phyloP scores from a whole-genome alignment of 1,284 basidiomycete species.

The Leccinum subrobustum region DNA sequence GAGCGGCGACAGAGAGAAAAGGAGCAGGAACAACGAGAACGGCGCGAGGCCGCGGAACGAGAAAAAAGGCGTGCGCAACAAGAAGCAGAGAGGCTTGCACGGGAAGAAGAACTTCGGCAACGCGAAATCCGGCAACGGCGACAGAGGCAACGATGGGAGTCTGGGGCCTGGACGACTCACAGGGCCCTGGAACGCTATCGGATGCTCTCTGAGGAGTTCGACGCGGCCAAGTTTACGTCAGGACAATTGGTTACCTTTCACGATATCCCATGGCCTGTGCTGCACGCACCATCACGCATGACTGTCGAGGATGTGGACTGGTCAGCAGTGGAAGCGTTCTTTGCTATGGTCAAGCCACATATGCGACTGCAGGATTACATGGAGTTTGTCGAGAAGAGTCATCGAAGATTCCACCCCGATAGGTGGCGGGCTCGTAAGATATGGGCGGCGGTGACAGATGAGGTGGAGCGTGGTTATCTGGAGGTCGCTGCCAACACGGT shows the following conservation, averaged over 20 bases:
- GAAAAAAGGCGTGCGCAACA: conserved; percentile 26
- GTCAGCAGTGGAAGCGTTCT: conserved; percentile 69
- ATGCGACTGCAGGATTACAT: conserved; percentile 61
- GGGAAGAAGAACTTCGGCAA: conserved; percentile 38
- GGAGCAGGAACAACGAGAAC: conserved; percentile 33
- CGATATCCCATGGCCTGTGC: conserved; percentile 69
- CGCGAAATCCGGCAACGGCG: conserved; percentile 41
- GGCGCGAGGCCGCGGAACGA: conserved; percentile 35
- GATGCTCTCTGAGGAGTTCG: conserved; percentile 58
- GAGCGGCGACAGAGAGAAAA: conserved; percentile 39
- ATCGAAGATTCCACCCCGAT: conserved; percentile 47
- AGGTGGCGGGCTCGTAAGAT: conserved; percentile 35
- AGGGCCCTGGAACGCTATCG: conserved; percentile 68
- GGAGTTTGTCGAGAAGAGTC: conserved; percentile 62
- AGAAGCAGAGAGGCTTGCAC: conserved; percentile 32
- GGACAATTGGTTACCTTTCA: conserved; percentile 53
- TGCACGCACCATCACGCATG: conserved; percentile 49
- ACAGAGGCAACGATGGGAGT: conserved; percentile 48
- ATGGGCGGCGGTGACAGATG: conserved; percentile 32
- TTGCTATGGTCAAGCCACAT: conserved; percentile 46
- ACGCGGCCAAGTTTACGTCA: conserved; percentile 52
- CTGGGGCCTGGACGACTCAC: conserved; percentile 55
- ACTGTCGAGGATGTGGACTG: conserved; percentile 65
- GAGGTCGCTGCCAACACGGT: conserved; percentile 37
- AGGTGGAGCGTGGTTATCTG: conserved; percentile 30